Percentiles rank a stretch among this genome's conserved stretches.
Conservation (phyloP, 495 filamentous ascomycete species). For the Aspergillus heteromorphus region DNA sequence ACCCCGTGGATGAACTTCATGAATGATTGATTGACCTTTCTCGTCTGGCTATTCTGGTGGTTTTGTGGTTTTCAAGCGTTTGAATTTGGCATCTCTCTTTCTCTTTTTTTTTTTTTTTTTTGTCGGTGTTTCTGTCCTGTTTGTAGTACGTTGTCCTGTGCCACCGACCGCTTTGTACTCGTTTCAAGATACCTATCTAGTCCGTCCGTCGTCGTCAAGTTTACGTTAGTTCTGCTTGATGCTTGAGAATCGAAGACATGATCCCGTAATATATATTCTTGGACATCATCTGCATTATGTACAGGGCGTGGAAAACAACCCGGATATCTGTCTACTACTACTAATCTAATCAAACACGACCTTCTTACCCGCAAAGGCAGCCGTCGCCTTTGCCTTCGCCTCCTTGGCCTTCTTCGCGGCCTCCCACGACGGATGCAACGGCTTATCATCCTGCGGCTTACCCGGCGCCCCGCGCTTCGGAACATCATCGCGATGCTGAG, state of each 20-base stretch:
- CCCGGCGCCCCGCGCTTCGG: conserved; percentile 4
- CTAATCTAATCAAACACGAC: conserved; percentile 85
- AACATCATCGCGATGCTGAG: conserved; percentile 3
- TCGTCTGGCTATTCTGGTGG: not conserved
- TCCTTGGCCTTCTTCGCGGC: conserved; percentile 84
- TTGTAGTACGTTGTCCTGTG: not conserved
- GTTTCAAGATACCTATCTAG: conserved; percentile 15
- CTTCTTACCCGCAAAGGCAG: conserved; percentile 80
- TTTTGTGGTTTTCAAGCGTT: conserved; percentile 7
- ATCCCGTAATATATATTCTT: not conserved
- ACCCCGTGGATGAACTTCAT: conserved; percentile 39
- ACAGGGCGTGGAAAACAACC: not conserved
- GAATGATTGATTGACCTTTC: conserved; percentile 28
- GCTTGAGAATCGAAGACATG: not conserved
- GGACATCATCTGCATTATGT: not conserved
- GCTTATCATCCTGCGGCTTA: conserved; percentile 51
- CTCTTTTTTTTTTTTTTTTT: not conserved
- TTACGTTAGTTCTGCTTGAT: not conserved
- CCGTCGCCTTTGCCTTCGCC: conserved; percentile 43
- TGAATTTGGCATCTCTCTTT: not conserved
- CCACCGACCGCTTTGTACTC: not conserved
- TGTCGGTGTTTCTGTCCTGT: too few relatives aligned
- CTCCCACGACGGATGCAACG: conserved; percentile 91
- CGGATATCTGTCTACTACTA: too few relatives aligned
- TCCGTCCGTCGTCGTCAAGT: too few relatives aligned